Base-by-base conservation (phyloP, 805 yeast species). In the Kregervanrija fluxuum region DNA sequence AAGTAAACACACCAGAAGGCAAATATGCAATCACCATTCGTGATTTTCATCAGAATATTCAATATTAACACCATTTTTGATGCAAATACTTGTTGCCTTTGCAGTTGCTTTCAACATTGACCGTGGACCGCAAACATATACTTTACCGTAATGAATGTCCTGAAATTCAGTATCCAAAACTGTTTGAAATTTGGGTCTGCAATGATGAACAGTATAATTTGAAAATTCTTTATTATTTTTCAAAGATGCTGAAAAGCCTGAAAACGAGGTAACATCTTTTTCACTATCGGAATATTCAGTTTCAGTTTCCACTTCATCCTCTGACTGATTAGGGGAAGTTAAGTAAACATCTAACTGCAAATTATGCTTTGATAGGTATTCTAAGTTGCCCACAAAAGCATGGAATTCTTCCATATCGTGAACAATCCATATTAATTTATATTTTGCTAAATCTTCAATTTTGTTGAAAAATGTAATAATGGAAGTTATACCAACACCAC, bases 401-500 rank as follows among this genome's bases (percentile, higher is more conserved):
- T 41, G 40, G 4, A 53, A n/a, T 13, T 51, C 40, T 12, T 17
- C 15, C 35, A 49, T n/a, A 45, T 53, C 46, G 28, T 51, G 52
- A 16, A 55, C 46, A 8, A 50, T 17, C 60, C 61, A 57, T 10
- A 44, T 38, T n/a, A 56, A 37, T 34, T 48, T 47, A 28, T 49
- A 49, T 4, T 37, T 44, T 32, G 35, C 37, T 16, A 13, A 6
- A 13, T 14, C 17, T 38, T 12, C 33, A 13, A 33, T 44, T 35
- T 42, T 8, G 33, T 42, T 44, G 30, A 54, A 40, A 9, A 46
- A 40, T 22, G 60, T 45, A 14, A 54, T 37, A 5, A 56, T 41
- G 2, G 61, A 49, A 3, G 52, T 42, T 12, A 54, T 33, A 8
- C 58, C 61, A 11, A 53, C 38, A 6, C 62, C 62, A 36, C 57